Evolutionary conservation across 257 asterid species (phyloP), one percentile per base, ranked within the genome.

Genomic region (Pogostemon cablin): DNA sequence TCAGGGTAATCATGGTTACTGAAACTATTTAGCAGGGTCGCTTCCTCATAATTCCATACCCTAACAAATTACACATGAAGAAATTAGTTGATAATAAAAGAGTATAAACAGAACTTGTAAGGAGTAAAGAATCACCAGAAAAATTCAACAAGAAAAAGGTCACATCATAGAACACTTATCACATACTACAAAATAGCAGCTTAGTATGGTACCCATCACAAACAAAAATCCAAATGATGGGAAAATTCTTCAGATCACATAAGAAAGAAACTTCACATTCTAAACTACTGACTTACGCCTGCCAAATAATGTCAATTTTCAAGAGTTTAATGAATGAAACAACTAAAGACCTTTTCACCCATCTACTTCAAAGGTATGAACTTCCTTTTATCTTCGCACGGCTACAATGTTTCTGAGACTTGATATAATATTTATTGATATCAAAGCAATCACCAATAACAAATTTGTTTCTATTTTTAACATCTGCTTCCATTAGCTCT

Each of bases 1-100:
- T 89, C 98, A 58, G 93, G 96, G 85, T 81, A 89, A 77, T 82
- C 87, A 81, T 95, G 97, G 86, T 95, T 95, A 70, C 84, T 87
- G 63, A 91, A 95, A 82, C 90, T 88, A 81, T 95, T 91, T 15
- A 95, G 98, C 54, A 90, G 74, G 68, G 89, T 81, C 38, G 93
- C 96, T 74, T 86, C 96, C 81, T 91, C 95, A 42, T 92, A 90
- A 65, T 85, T 85, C 90, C 90, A 82, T 2, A 85, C 87, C 83
- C 90, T 85, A 70, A 72, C 10, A 63, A 11, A 79, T 75, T 40
- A 54, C 34, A 71, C 52, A 62, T 6, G 46, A 64, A 67, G 57
- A 69, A 20, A 40, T 62, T 49, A 66, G 75, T 72, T 52, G 56
- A 56, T 55, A 10, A 37, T 43, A 25, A 11, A 11, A 59, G 34